Percentiles rank a stretch among this genome's conserved stretches.
Conservation (phyloP, 208 protist species). For the Crithidia mellificae region DNA sequence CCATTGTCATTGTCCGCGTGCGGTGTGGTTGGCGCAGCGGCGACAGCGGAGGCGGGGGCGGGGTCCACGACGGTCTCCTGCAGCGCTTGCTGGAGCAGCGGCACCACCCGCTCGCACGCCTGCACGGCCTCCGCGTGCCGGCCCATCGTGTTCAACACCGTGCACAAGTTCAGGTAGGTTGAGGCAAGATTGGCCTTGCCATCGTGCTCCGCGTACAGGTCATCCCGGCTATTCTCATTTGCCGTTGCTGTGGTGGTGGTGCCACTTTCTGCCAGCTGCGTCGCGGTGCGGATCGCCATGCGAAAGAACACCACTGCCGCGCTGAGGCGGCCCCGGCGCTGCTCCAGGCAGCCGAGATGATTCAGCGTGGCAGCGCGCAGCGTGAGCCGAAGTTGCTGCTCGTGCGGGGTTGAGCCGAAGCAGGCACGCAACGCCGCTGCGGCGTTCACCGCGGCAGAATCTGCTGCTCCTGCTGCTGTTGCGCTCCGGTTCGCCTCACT, state of each 20-base stretch:
- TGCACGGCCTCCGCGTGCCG: conserved; percentile 76
- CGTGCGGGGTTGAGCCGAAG: conserved; percentile 17
- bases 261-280: conserved; percentile 35
- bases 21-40: neutral
- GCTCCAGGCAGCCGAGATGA: conserved; percentile 90
- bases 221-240: neutral
- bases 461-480: no score
- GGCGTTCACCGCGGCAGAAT: neutral
- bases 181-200: conserved; percentile 35
- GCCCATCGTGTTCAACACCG: conserved; percentile 74
- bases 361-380: conserved; percentile 87
- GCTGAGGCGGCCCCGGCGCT: conserved; percentile 58
- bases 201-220: neutral
- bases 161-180: conserved; percentile 88
- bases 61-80: conserved; percentile 32
- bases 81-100: conserved; percentile 59
- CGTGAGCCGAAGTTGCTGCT: conserved; percentile 46
- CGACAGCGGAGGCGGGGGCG: neutral
- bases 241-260: neutral
- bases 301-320: conserved; percentile 65
- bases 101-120: conserved; percentile 68
- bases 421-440: conserved; percentile 25
- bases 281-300: conserved; percentile 65
- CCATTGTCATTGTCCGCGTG: neutral
- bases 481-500: no score